These are phyloP conservation scores for Lodderomyces metapsilosis DNA, from an alignment of 1,139 yeast species.

Conservation along the genomic window DNA sequence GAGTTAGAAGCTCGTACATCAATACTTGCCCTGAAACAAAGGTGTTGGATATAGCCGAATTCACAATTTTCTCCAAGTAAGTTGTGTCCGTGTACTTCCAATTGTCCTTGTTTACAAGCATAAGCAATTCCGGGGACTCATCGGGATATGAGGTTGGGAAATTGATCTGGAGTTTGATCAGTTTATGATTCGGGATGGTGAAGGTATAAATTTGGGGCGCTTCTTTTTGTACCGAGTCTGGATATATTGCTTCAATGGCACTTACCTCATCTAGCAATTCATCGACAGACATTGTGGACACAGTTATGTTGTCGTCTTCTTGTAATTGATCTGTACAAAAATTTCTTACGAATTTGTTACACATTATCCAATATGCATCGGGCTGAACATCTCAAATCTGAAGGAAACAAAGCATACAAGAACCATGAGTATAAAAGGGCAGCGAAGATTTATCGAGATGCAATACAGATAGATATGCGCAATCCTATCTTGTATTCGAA, in stretches of 20 bases:
- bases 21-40: constrained; percentile 67
- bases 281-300: constrained; percentile 45
- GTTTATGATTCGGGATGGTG: constrained; percentile 62
- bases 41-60: constrained; percentile 48
- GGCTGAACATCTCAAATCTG: constrained; percentile 35
- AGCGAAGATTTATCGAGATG: constrained; percentile 60
- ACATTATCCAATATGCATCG: constrained; percentile 14
- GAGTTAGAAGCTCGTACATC: constrained; percentile 73
- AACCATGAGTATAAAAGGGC: constrained; percentile 56
- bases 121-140: constrained; percentile 54
- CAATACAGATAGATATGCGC: constrained; percentile 53
- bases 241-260: constrained; percentile 89
- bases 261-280: constrained; percentile 75
- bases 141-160: constrained; percentile 74
- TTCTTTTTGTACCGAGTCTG: constrained; percentile 43
- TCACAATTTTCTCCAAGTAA: constrained; percentile 44
- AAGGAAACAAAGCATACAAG: constrained; percentile 71
- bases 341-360: not conserved
- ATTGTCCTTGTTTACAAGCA: constrained; percentile 40
- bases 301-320: not conserved
- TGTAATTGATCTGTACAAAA: not conserved
- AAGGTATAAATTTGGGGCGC: constrained; percentile 49
- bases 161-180: constrained; percentile 56
- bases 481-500: constrained; percentile 74
- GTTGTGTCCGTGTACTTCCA: constrained; percentile 37